Evolutionary conservation across 176 grass and related monocot species (phyloP), one percentile per base, ranked within the genome.

Genomic region (Triticum monococcum): DNA sequence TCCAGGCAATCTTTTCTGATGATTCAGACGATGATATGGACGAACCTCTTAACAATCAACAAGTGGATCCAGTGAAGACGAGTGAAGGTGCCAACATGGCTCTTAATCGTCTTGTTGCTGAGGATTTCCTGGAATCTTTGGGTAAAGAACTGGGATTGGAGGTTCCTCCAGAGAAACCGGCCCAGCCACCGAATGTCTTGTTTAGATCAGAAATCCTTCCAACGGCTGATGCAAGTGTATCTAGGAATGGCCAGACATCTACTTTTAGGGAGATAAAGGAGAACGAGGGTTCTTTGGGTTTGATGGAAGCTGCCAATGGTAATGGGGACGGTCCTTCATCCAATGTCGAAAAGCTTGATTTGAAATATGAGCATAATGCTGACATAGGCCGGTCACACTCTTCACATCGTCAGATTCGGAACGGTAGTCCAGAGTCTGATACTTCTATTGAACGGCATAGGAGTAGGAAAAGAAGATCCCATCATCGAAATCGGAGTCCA

Each of bases 1-100:
- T 89, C 70, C 91, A 96, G 96, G 93, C 92, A 64, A 98, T 98
- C 85, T 98, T 98, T 88, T 98, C 96, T 85, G 93, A 98, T 79
- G 96, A 96, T 72, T 98, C 93, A n/a, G 96, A 94, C 14, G 88
- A 92, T 81, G 96, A 98, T 87, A 80, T 6, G 37, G 81, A 77
- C 30, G 79, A 74, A 82, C 85, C 57, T 88, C 40, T 48, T 74
- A 84, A 33, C 76, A 82, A 71, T 78, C 89, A 94, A 66, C 66
- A 16, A 28, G 78, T 88, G 38, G 92, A 92, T 79, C 92, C 88
- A 45, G 65, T 83, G 11, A 96, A 92, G 78, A 95, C 92, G 22
- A 98, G 89, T 91, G 96, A 98, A 90, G 93, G 92, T 71, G 93
- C 90, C 16, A 98, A 96, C 85, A 96, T 89, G 86, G 87, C 93